These are phyloP conservation scores for Trifolium repens DNA, from an alignment of 306 rosid genomes.

Conservation along the genomic window DNA sequence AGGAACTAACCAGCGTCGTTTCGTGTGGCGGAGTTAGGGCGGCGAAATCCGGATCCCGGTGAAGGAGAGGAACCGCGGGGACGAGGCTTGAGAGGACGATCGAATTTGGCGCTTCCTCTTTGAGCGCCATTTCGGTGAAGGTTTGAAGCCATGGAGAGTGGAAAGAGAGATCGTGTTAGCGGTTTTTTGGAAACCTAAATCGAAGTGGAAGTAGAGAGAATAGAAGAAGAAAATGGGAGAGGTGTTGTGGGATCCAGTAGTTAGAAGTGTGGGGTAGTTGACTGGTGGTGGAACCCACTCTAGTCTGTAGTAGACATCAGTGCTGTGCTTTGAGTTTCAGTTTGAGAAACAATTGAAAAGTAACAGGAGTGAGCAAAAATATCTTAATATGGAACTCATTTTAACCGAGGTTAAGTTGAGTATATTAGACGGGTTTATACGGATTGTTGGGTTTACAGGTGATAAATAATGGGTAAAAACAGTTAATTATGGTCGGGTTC, in stretches of 20 bases:
- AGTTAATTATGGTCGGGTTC: no score
- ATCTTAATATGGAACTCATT: no score
- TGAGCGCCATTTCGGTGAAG: conserved; percentile 47
- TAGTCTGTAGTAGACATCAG: no score
- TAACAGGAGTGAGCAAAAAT: no score
- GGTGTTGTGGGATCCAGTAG: conserved; percentile 38
- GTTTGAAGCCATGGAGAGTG: conserved; percentile 46
- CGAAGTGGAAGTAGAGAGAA: background rate
- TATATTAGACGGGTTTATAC: no score
- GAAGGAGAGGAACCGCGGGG: conserved; percentile 45
- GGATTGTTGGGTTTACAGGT: no score
- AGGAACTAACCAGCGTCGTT: conserved; percentile 52
- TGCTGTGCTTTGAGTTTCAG: no score
- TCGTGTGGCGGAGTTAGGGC: conserved; percentile 41
- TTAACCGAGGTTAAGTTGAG: no score
- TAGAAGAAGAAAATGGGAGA: conserved; percentile 7
- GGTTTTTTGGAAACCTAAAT: conserved; percentile 36
- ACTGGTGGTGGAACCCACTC: conserved; percentile 29
- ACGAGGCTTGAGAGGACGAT: conserved; percentile 49
- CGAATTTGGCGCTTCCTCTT: conserved; percentile 51
- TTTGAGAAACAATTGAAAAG: no score
- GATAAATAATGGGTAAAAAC: no score
- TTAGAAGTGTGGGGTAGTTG: conserved; percentile 28
- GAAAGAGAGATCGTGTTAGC: conserved; percentile 4
- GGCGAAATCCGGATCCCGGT: conserved; percentile 51